Base-by-base conservation (phyloP, 2,329 filamentous ascomycete genomes). In the Helotiales sp. region DNA sequence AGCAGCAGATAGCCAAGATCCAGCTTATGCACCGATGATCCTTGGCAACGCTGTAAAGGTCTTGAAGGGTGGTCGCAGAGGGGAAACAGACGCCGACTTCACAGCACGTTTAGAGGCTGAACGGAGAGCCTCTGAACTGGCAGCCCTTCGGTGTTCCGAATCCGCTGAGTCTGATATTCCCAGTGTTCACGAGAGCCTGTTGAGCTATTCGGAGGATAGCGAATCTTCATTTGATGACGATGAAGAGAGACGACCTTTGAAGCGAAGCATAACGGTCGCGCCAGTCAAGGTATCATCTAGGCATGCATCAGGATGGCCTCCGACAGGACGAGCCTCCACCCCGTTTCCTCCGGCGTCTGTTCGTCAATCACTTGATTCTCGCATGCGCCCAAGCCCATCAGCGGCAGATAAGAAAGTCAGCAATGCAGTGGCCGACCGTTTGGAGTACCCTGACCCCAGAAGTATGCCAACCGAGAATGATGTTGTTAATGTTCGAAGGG, bases 161-260 rank as follows among this genome's bases (percentile, higher is more conserved):
- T 57, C 54, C 4, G 61, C 64, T 12, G 19, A 44, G 13, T 64
- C 63, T 15, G 60, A 57, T 25, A 40, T 58, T 24, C 42, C 51
- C 5, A 70, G 66, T 51, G 51, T 67, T 22, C 68, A 71, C 51
- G 69, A 71, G 40, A 70, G 69, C 48, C 46, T 66, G 30, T 57
- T 54, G 19, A 61, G 63, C 34, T 63, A 58, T 44, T 66, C 67
- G 44, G 60, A 51, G 9, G 60, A 60, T n/a, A 63, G 59, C 30
- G 54, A 38, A 29, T 62, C 63, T 33, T 58, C 64, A 22, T 47
- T 55, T 5, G 60, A 59, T 24, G 60, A 63, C 10, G 60, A 63
- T 5, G 47, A 50, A 9, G 58, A 57, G 22, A 10, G 31, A 2
- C 46, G 13, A 5, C 52, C 44, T 19, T 10, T 38, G 10, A 24